Base-by-base conservation (phyloP, 495 filamentous ascomycete species). In the Collariella sp. region DNA sequence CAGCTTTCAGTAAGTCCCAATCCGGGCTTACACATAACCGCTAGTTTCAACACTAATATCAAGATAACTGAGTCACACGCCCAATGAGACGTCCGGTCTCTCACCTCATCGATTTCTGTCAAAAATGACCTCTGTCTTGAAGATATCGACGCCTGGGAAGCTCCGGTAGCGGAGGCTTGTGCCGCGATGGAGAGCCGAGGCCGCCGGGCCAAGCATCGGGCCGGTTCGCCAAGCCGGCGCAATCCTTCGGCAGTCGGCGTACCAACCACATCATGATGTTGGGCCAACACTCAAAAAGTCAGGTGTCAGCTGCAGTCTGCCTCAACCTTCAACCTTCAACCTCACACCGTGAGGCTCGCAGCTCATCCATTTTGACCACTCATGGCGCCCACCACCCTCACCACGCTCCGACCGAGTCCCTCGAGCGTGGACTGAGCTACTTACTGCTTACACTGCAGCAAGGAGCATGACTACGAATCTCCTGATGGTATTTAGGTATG, bases 141-240 rank as follows among this genome's bases (percentile, higher is more conserved):
- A 7, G 7, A 7, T 20, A 31, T 31, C 24, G 29, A 5, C 16
- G 24, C 16, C 20, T 11, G 11, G 45, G 16, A 20, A 10, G 29
- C 45, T 26, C n/a, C 45, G 45, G 45, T 18, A 18, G 10, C 46
- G 46, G 22, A 31, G 35, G 18, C 11, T 10, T 9, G 9, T 9
- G 26, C 5, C 26, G 26, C 13, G 11, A 34, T 52, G 49, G 22
- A 38, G 49, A 38, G 38, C 49, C 49, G 49, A 34, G n/a, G n/a
- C n/a, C n/a, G n/a, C n/a, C n/a, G n/a, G n/a, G 24, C 49, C 49
- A 50, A 50, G 48, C 18, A 31, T 33, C 38, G 49, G 49, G 13
- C 29, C 49, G 36, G 49, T 52, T 52, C 48, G 49, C 49, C 49
- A 52, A 52, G 49, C 38, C 49, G 24, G 38, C 1, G 1, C 23